Evolutionary conservation across 78 protist species (phyloP), one percentile per base, ranked within the genome.

Genomic region (Diacronema lutheri): DNA sequence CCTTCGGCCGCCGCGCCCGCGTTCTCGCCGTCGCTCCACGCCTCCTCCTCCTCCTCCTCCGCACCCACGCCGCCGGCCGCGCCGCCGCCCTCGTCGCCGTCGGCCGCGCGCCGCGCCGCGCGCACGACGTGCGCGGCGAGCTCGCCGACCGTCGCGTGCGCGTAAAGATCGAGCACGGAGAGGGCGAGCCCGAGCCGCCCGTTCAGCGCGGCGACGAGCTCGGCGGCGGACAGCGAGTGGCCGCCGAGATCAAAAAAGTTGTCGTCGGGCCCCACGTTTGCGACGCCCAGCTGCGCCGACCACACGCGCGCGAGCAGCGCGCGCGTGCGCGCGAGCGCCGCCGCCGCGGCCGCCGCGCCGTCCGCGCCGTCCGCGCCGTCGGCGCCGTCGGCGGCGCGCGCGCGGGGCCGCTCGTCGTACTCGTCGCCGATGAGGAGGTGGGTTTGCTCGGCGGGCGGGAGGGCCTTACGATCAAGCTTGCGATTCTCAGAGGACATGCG

Each of bases 211-310:
- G 73, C 68, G 26, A 80, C 73, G 25, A 83, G 55, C 38, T 31
- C 38, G 20, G 79, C 13, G 14, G 87, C 87, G 44, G 66, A 46
- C 55, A 83, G 58, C 68, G 87, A 83, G 79, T 83, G 87, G 31
- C 87, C 87, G 46, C 87, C 87, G 10, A 66, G 20, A 35, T 83
- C 87, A 57, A 83, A 83, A 64, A 83, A 83, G 79, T 55, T 55
- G 55, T 83, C 87, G 61, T 66, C 37, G 21, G 56, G 31, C 21
- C 29, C 65, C 46, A 83, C 25, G 46, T 35, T 44, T 7, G 4
- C 19, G 23, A 44, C 10, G 13, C 55, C 77, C 46, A 83, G 79
- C 87, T 64, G 33, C 29, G 12, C 61, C 31, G 56, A 20, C 87
- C 87, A 83, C 20, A 66, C 16, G 35, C 29, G 26, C 16, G 4